Percentiles rank a stretch among this genome's conserved stretches.
Conservation (phyloP, 2,329 filamentous ascomycete genomes). For the Stachybotrys echinatus region DNA sequence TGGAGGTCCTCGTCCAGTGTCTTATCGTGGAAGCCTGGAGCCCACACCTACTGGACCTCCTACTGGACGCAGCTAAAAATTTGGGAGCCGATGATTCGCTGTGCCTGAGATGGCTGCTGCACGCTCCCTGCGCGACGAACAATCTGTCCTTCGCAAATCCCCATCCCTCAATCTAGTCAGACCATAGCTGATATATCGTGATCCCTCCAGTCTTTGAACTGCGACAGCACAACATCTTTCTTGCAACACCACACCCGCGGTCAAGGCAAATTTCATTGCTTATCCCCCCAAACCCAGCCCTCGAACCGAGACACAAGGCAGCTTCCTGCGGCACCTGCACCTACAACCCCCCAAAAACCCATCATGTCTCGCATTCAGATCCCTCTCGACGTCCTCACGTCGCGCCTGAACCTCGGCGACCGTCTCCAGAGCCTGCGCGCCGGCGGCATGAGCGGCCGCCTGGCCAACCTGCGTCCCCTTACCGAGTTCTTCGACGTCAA, state of each 20-base stretch:
- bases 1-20: no score
- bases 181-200: background rate
- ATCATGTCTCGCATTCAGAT: slow-evolving; percentile 85
- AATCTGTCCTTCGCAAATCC: background rate
- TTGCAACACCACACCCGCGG: no score
- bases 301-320: background rate
- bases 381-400: slow-evolving; percentile 85
- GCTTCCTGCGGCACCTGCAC: background rate
- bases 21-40: background rate
- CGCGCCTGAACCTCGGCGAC: slow-evolving; percentile 78
- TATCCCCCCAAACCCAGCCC: no score
- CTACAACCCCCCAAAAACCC: background rate
- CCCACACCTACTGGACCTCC: background rate
- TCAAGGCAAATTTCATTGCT: no score
- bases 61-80: background rate
- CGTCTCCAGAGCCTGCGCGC: slow-evolving; percentile 80
- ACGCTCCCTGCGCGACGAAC: background rate
- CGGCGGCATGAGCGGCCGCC: slow-evolving; percentile 73
- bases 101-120: background rate
- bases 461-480: slow-evolving; percentile 86
- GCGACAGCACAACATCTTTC: no score
- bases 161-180: background rate
- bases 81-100: background rate
- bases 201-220: background rate
- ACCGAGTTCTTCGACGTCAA: slow-evolving; percentile 96